Evolutionary conservation across 2,329 filamentous ascomycete species (phyloP).

Genomic region (Aspergillus versicolor): DNA sequence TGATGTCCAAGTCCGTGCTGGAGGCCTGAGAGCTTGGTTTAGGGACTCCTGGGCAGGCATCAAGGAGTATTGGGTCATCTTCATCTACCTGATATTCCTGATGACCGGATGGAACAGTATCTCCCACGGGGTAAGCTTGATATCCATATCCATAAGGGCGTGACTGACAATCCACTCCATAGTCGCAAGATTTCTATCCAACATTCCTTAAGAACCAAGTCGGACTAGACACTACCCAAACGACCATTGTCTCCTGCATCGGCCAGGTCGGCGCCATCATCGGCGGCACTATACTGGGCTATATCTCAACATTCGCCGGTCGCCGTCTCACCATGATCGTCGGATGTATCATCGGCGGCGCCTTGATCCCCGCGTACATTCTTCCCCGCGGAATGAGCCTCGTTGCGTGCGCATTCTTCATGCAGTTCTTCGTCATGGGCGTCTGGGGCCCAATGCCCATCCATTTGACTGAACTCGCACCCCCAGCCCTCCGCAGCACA

Average conservation of each 20-base stretch:
- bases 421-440: constrained; percentile 68
- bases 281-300: constrained; percentile 55
- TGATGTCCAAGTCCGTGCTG: neutral
- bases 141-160: accelerated
- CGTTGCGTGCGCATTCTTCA: constrained; percentile 35
- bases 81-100: neutral
- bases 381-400: constrained; percentile 48
- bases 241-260: constrained; percentile 71
- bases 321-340: constrained; percentile 59
- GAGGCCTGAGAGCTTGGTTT: neutral
- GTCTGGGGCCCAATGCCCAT: constrained; percentile 71
- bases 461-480: constrained; percentile 73
- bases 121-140: constrained; percentile 49
- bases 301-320: constrained; percentile 71
- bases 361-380: constrained; percentile 70
- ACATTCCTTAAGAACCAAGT: constrained; percentile 76
- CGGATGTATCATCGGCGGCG: constrained; percentile 63
- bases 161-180: constrained; percentile 25
- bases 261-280: constrained; percentile 77
- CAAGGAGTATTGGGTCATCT: neutral
- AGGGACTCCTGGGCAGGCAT: neutral
- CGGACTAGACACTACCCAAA: constrained; percentile 61
- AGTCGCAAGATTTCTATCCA: constrained; percentile 74
- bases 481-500: constrained; percentile 60
- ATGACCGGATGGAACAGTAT: neutral